Evolutionary conservation across 2,329 filamentous ascomycete species (phyloP), one percentile per base, ranked within the genome.

Genomic region (Metarhizium album): DNA sequence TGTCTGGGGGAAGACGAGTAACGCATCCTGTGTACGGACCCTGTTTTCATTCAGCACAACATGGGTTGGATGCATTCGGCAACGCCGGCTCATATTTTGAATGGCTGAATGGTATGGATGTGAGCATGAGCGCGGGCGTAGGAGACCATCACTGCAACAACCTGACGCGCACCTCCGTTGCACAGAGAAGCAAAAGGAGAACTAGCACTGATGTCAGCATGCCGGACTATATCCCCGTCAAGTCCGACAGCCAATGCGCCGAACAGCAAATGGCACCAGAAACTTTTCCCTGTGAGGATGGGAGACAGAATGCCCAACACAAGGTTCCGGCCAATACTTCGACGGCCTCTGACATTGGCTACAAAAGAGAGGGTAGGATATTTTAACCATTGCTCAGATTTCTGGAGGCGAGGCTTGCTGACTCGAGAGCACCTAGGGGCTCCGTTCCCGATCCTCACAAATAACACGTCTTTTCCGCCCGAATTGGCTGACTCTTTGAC

Each of bases 301-400:
- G 58, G n/a, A 57, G 48, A 3, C 51, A 61, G 5, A 42, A 42
- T 7, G 45, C 29, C 2, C 57, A 59, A 27, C 40, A 67, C 1
- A 70, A 71, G 47, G 69, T 64, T 0, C 71, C 72, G 3, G 64
- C 67, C 4, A 75, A 75, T 51, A 72, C 70, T 0, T 70, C 73
- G 1, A 70, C 65, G 0, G 54, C 65, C 1, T 53, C 57, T 14
- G 51, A 53, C 18, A 38, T 49, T 18, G 49, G 35, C 6, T 38
- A 24, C 11, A 52, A 59, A 11, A 35, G 45, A 27, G 56, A 59
- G 48, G 58, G 61, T 63, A 47, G 31, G 45, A 6, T 16, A 20
- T 18, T 18, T 62, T 45, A 24, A 42, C 13, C 4, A 43, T 43
- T 43, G 13, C 7, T 14, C 7, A 11, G 9, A 13, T 11, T 35